A percentile compares a stretch with the other conserved stretches of the same genome.
phyloP scores from a whole-genome alignment of 1,139 yeast genomes.

The Debaryomyces coudertii region DNA sequence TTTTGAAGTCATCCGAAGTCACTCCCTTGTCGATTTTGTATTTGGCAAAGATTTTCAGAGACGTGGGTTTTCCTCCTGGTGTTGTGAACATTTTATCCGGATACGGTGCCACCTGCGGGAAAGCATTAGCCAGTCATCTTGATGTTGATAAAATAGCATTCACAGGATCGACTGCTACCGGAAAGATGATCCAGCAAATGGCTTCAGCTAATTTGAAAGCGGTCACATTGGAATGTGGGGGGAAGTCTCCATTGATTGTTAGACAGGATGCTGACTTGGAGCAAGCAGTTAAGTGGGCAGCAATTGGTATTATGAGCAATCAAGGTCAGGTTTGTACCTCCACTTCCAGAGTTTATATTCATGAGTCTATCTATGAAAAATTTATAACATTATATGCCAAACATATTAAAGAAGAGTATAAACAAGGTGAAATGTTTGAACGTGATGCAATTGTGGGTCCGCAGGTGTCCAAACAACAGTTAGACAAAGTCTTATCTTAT shows the following conservation, averaged over 20 bases:
- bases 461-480: constrained; percentile 70
- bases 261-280: constrained; percentile 78
- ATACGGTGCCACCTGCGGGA: constrained; percentile 57
- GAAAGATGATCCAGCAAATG: constrained; percentile 57
- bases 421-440: constrained; percentile 62
- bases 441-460: constrained; percentile 73
- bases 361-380: constrained; percentile 44
- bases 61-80: constrained; percentile 76
- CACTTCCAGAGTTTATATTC: constrained; percentile 50
- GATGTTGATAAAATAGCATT: constrained; percentile 68
- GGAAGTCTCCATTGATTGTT: constrained; percentile 76
- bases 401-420: constrained; percentile 46
- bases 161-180: constrained; percentile 67
- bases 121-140: constrained; percentile 58
- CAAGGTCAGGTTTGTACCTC: constrained; percentile 57
- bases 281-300: constrained; percentile 84
- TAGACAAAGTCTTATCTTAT: constrained; percentile 57
- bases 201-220: constrained; percentile 70
- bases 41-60: constrained; percentile 55
- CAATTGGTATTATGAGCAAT: constrained; percentile 80
- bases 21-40: constrained; percentile 65
- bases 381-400: constrained; percentile 51
- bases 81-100: constrained; percentile 66
- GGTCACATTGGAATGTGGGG: constrained; percentile 90
- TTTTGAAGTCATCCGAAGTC: constrained; percentile 67